phyloP scores from a whole-genome alignment of 495 filamentous ascomycete genomes.

The Xylaria scruposa region DNA sequence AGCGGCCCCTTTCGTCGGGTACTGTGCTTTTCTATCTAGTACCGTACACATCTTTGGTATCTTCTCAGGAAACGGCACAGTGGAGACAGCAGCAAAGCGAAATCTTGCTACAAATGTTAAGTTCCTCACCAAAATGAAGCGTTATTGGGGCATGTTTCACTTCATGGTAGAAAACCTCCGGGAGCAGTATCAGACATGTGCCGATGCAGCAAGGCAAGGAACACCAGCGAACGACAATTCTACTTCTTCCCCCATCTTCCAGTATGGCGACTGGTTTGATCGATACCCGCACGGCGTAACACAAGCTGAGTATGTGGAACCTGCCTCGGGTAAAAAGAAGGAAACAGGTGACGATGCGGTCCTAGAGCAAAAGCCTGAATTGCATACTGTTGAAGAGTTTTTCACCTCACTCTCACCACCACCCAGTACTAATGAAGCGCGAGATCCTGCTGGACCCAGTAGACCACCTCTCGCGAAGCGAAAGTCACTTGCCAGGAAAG shows the following conservation, averaged over 20 bases:
- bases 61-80: conserved; percentile 75
- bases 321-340: conserved; percentile 68
- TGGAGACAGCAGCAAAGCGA: conserved; percentile 80
- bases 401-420: conserved; percentile 82
- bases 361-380: conserved; percentile 82
- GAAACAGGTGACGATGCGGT: conserved; percentile 81
- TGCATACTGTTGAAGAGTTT: conserved; percentile 94
- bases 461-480: conserved; percentile 50
- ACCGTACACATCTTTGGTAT: conserved; percentile 92
- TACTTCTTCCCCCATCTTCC: conserved; percentile 74
- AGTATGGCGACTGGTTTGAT: conserved; percentile 98
- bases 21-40: conserved; percentile 90
- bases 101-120: conserved; percentile 89
- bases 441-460: conserved; percentile 30
- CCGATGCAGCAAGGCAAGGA: conserved; percentile 71
- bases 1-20: conserved; percentile 90
- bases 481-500: conserved; percentile 52
- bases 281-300: conserved; percentile 93
- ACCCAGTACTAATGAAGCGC: conserved; percentile 51
- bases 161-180: conserved; percentile 94
- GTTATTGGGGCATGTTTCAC: conserved; percentile 97
- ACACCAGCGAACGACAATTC: conserved; percentile 57
- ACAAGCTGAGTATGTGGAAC: conserved; percentile 80
- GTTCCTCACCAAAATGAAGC: conserved; percentile 93
- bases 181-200: conserved; percentile 84